These are phyloP conservation scores for Ophiostoma quercus DNA, from an alignment of 2,329 filamentous ascomycete species.

Conservation along the genomic window DNA sequence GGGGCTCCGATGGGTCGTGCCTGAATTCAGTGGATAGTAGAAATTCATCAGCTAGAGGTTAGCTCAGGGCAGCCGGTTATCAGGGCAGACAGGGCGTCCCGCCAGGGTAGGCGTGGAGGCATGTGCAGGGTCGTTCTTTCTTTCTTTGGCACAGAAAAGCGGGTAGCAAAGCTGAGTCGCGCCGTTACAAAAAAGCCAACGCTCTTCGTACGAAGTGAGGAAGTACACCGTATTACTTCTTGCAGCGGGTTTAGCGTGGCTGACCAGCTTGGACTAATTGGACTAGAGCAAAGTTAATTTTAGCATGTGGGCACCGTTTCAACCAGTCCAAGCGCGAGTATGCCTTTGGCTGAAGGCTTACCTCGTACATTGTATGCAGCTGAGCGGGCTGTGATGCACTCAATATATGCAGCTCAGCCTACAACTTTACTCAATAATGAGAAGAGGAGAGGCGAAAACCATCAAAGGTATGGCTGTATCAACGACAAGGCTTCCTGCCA, in stretches of 20 bases:
- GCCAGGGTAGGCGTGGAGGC: not conserved
- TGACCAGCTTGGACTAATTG: not conserved
- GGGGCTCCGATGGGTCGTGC: constrained; percentile 16
- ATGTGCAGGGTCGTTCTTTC: not conserved
- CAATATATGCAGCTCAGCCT: not conserved
- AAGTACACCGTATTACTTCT: not conserved
- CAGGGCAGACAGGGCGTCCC: constrained; percentile 1
- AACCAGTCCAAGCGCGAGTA: not conserved
- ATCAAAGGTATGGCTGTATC: not conserved
- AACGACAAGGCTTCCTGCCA: not conserved
- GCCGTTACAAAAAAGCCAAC: constrained; percentile 5
- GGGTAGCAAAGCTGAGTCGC: constrained; percentile 14
- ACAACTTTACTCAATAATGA: not conserved
- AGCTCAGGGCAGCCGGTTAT: not conserved
- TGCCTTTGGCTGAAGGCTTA: constrained; percentile 7
- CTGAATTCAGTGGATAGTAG: not conserved
- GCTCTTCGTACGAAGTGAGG: too few relatives aligned
- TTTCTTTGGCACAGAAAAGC: constrained; percentile 3
- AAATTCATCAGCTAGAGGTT: not conserved
- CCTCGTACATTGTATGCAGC: not conserved
- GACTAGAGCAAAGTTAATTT: constrained; percentile 18
- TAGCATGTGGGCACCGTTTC: not conserved
- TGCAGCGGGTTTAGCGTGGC: not conserved
- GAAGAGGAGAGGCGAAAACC: not conserved
- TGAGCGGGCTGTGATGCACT: not conserved